phyloP scores from a whole-genome alignment of 129 eudicot genomes.

The carrot (Daucus carota) region DNA sequence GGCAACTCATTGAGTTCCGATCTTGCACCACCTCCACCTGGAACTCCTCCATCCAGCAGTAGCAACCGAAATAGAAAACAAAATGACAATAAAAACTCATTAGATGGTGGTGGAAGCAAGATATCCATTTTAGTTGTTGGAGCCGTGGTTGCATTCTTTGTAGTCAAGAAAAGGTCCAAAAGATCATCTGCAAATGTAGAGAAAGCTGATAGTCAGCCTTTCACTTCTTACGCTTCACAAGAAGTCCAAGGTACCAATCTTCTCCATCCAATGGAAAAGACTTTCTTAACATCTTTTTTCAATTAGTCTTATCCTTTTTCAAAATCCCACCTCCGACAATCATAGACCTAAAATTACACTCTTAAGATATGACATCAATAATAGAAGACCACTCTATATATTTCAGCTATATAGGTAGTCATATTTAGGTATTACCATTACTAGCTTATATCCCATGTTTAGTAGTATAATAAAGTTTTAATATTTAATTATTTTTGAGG shows the following conservation, averaged over 20 bases:
- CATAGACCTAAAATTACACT: background rate
- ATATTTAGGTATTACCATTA: no score
- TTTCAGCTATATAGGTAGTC: no score
- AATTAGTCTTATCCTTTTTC: background rate
- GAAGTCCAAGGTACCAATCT: no score
- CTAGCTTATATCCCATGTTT: no score
- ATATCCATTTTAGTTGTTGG: conserved; percentile 78
- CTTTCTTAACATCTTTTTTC: no score
- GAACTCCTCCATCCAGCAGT: conserved; percentile 57
- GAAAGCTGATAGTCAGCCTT: no score
- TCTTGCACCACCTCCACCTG: conserved; percentile 99
- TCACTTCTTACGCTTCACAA: no score
- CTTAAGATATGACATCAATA: no score
- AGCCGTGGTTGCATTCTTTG: conserved; percentile 65
- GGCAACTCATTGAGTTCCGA: no score
- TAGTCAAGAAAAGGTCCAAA: conserved; percentile 57
- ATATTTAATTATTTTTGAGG: no score
- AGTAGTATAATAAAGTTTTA: no score
- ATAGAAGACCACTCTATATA: no score
- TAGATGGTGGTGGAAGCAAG: conserved; percentile 32
- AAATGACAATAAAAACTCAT: conserved; percentile 27
- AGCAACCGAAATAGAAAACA: conserved; percentile 38
- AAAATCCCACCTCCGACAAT: background rate
- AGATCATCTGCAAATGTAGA: conserved; percentile 63
- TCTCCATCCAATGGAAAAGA: background rate